Evolutionary conservation across 805 yeast species (phyloP).

Genomic region (Nakazawaea anatomiae): DNA sequence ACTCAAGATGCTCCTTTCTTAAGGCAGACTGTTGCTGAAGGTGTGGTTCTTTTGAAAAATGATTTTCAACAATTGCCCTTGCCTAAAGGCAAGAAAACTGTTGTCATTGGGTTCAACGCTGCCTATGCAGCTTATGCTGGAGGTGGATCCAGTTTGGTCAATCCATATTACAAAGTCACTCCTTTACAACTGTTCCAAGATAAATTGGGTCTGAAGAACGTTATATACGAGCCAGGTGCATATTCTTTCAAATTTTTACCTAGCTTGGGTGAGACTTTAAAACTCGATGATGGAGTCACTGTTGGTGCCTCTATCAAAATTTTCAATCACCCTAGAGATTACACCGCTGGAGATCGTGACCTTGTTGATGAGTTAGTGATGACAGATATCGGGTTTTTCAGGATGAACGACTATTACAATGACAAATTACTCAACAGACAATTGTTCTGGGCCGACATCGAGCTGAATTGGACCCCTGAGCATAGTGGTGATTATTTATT

Average conservation of each 20-base stretch:
- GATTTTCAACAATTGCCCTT: conserved; percentile 39
- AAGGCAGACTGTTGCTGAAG: conserved; percentile 36
- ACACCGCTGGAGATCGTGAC: conserved; percentile 12
- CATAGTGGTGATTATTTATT: conserved; percentile 42
- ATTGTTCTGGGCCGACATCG: conserved; percentile 38
- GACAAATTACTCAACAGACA: conserved; percentile 15
- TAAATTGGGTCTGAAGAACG: conserved; percentile 14
- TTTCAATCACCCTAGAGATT: conserved; percentile 18
- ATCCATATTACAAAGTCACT: conserved; percentile 40
- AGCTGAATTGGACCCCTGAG: conserved; percentile 39
- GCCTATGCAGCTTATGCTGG: conserved; percentile 45
- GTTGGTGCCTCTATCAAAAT: conserved; percentile 20
- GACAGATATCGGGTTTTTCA: conserved; percentile 13
- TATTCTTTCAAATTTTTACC: conserved; percentile 29
- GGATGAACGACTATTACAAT: conserved; percentile 25
- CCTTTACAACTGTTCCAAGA: conserved; percentile 40
- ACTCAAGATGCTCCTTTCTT: conserved; percentile 35
- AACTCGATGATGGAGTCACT: conserved; percentile 11
- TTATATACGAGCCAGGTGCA: conserved; percentile 30
- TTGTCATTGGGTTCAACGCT: conserved; percentile 59
- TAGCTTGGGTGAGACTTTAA: conserved; percentile 20
- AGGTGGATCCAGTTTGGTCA: conserved; percentile 56
- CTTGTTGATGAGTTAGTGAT: conserved; percentile 23
- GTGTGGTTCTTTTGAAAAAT: conserved; percentile 48
- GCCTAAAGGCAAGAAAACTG: conserved; percentile 30